A percentile compares a stretch with the other conserved stretches of the same genome.
These are phyloP conservation scores for Peterozyma toletana DNA, from an alignment of 805 yeast genomes.

Conservation along the genomic window DNA sequence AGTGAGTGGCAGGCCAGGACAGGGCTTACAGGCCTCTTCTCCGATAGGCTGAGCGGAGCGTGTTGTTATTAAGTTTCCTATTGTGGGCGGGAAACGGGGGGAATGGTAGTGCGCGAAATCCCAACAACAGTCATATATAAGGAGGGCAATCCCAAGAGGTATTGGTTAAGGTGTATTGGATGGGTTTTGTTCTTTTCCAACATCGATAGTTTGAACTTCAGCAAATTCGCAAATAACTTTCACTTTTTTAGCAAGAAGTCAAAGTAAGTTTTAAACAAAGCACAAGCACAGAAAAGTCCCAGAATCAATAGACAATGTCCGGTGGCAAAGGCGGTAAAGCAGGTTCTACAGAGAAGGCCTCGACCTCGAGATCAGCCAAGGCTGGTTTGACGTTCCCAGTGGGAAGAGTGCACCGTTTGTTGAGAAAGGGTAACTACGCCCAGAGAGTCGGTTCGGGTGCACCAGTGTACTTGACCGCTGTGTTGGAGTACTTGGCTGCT, in stretches of 20 bases:
- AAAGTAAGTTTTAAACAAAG: too few species aligned
- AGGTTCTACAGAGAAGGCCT: slow-evolving; percentile 88
- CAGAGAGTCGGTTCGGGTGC: slow-evolving; percentile 99
- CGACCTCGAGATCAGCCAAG: slow-evolving; percentile 97
- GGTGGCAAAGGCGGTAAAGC: slow-evolving; percentile 92
- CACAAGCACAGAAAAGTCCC: too few species aligned
- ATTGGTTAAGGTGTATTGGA: too few species aligned
- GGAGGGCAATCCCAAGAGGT: too few species aligned
- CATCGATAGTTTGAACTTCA: slow-evolving; percentile 7
- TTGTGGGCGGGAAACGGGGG: too few species aligned
- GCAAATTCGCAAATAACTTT: slow-evolving; percentile 9
- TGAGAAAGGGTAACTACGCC: slow-evolving; percentile 97
- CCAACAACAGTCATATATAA: too few species aligned
- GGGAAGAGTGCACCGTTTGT: slow-evolving; percentile 96
- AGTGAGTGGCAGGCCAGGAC: too few species aligned
- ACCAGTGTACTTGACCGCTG: slow-evolving; percentile 96
- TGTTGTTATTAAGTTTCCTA: too few species aligned
- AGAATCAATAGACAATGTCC: slow-evolving; percentile 28
- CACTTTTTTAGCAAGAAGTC: slow-evolving; percentile 6
- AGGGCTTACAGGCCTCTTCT: too few species aligned
- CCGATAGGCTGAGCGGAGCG: too few species aligned
- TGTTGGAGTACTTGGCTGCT: slow-evolving; percentile 93
- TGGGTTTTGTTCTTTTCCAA: slow-evolving; percentile 7
- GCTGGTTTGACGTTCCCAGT: slow-evolving; percentile 99
- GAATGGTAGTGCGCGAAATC: too few species aligned